phyloP scores from a whole-genome alignment of 2,329 filamentous ascomycete species.

The Epichloe sibirici region DNA sequence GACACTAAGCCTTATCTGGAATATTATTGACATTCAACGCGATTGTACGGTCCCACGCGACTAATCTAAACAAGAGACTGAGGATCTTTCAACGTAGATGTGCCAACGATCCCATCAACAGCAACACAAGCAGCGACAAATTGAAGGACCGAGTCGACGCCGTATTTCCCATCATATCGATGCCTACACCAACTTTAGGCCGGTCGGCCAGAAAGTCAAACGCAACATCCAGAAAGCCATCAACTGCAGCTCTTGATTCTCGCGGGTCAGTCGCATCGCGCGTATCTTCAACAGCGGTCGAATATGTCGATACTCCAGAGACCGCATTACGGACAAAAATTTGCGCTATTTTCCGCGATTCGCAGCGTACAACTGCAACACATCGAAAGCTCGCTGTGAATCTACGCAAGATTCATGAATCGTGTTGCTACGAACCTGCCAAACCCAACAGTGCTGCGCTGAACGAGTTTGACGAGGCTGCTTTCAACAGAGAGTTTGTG shows the following conservation, averaged over 20 bases:
- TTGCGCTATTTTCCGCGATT: conserved; percentile 62
- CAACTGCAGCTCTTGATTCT: conserved; percentile 23
- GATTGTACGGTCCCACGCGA: conserved; percentile 12
- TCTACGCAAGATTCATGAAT: conserved; percentile 80
- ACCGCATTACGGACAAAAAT: conserved; percentile 63
- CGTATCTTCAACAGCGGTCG: conserved; percentile 46
- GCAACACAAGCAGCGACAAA: neutral
- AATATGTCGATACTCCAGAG: conserved; percentile 62
- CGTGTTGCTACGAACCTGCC: conserved; percentile 57
- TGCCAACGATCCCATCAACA: neutral
- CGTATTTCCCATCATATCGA: conserved; percentile 14
- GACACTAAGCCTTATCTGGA: conserved; percentile 18
- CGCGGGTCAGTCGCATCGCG: conserved; percentile 36
- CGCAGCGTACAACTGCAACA: conserved; percentile 78
- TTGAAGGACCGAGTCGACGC: neutral
- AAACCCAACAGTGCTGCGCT: conserved; percentile 38
- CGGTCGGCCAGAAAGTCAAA: conserved; percentile 34
- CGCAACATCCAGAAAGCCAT: conserved; percentile 27
- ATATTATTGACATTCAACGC: conserved; percentile 20
- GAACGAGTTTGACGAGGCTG: conserved; percentile 66
- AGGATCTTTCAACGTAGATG: neutral
- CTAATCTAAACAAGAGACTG: conserved; percentile 15
- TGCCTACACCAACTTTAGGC: conserved; percentile 38
- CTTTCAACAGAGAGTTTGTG: conserved; percentile 78
- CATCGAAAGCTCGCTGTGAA: conserved; percentile 84